Conservation (phyloP, 2,329 filamentous ascomycete genomes). For the Neofusicoccum laricinum region DNA sequence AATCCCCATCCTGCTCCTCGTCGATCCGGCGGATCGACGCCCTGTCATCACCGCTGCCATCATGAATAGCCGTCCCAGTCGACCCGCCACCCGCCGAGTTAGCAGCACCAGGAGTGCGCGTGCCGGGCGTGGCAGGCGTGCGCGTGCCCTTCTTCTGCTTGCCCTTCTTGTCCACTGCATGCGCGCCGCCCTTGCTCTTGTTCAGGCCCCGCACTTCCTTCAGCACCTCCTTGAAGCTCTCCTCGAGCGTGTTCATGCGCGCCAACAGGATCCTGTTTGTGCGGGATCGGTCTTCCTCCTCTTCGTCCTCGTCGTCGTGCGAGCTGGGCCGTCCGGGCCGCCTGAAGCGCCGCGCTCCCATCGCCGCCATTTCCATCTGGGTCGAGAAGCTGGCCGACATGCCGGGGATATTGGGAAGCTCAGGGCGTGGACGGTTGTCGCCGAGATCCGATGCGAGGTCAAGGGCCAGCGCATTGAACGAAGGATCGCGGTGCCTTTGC, state of each 20-base stretch:
- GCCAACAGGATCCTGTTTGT: constrained; percentile 76
- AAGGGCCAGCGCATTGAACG: constrained; percentile 60
- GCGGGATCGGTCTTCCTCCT: constrained; percentile 31
- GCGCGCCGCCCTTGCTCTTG: constrained; percentile 21
- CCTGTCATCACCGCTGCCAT: neutral
- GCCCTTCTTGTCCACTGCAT: neutral
- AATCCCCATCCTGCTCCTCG: neutral
- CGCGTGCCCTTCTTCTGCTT: constrained; percentile 1
- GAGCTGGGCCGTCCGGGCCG: neutral
- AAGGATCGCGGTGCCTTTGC: constrained; percentile 52
- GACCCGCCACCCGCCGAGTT: neutral
- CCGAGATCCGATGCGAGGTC: constrained; percentile 73
- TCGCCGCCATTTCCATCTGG: constrained; percentile 47
- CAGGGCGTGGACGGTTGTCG: constrained; percentile 52
- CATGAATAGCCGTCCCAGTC: neutral
- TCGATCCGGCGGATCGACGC: constrained; percentile 1
- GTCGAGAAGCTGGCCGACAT: constrained; percentile 72
- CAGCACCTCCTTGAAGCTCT: constrained; percentile 84
- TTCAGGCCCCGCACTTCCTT: constrained; percentile 69
- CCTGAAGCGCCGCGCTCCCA: constrained; percentile 17
- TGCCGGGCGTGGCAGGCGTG: neutral
- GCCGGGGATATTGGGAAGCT: constrained; percentile 55
- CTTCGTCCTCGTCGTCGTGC: constrained; percentile 2
- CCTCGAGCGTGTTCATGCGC: constrained; percentile 88
- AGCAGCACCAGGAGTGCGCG: neutral